Conservation (phyloP, 2,329 filamentous ascomycete genomes). For the Ascochyta fabae region DNA sequence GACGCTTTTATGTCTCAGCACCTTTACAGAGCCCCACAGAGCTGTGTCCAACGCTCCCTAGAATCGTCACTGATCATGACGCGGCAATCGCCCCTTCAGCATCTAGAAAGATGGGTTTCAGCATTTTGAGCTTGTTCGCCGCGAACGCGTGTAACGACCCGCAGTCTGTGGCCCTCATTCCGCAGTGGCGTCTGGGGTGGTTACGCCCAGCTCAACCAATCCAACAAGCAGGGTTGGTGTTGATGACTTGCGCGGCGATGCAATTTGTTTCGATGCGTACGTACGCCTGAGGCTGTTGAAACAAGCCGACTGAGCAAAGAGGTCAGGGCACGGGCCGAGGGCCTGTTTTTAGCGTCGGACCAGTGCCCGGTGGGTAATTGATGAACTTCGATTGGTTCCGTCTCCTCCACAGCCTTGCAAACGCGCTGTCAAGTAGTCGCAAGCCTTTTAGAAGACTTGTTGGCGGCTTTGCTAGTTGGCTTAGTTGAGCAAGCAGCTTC, state of each 20-base stretch:
- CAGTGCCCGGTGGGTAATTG: conserved; percentile 1
- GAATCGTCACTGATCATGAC: conserved; percentile 18
- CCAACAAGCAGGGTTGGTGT: background rate
- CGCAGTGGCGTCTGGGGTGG: background rate
- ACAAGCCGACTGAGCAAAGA: conserved; percentile 10
- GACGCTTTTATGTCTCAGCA: conserved; percentile 5
- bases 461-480: background rate
- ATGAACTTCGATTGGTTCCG: background rate
- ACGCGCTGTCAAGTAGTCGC: conserved; percentile 11
- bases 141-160: conserved; percentile 15
- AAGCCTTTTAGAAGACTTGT: conserved; percentile 6
- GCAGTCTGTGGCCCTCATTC: background rate
- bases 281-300: conserved; percentile 22
- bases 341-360: conserved; percentile 4
- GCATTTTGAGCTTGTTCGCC: conserved; percentile 13
- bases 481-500: background rate
- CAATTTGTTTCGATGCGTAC: conserved; percentile 10
- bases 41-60: background rate
- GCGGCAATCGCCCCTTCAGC: conserved; percentile 15
- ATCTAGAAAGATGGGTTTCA: background rate
- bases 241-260: conserved; percentile 9
- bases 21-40: background rate
- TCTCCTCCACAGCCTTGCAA: background rate
- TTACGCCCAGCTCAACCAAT: background rate
- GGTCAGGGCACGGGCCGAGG: conserved; percentile 3